Conservation (phyloP, 2,329 filamentous ascomycete genomes). For the Bipolaris victoriae region DNA sequence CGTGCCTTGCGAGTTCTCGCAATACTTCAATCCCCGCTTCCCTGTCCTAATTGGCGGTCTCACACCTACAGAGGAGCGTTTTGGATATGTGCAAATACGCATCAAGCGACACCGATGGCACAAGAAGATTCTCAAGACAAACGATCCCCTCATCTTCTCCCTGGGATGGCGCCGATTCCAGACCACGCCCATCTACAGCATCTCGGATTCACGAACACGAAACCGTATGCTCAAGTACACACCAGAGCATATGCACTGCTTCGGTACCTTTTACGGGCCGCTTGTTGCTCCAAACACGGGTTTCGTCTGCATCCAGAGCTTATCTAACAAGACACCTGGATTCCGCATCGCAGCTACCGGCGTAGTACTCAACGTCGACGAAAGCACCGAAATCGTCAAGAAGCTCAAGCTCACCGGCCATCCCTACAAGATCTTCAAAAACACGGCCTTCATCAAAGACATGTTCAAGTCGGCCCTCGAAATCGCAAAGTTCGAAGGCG, state of each 20-base stretch:
- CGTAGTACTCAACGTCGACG: conserved; percentile 91
- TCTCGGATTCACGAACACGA: conserved; percentile 87
- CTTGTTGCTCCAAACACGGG: conserved; percentile 95
- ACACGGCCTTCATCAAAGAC: conserved; percentile 97
- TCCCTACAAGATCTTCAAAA: conserved; percentile 98
- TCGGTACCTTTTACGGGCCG: conserved; percentile 92
- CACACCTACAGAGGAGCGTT: conserved; percentile 90
- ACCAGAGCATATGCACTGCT: conserved; percentile 99
- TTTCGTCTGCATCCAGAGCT: conserved; percentile 90
- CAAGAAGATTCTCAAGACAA: conserved; percentile 98
- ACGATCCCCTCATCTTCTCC: conserved; percentile 96
- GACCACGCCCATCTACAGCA: conserved; percentile 89
- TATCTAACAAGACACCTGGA: conserved; percentile 81
- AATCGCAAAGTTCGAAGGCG: conserved; percentile 97
- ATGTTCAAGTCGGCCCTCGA: conserved; percentile 96
- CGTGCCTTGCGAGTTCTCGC: conserved; percentile 88
- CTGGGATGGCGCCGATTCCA: conserved; percentile 97
- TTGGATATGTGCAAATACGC: conserved; percentile 91
- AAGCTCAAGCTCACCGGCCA: conserved; percentile 95
- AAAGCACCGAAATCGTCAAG: conserved; percentile 97
- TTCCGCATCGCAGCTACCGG: conserved; percentile 96
- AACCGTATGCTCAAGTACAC: conserved; percentile 99
- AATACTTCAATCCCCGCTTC: conserved; percentile 78
- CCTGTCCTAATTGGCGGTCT: conserved; percentile 92
- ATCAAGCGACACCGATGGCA: conserved; percentile 99